Evolutionary conservation across 257 asterid genomes (phyloP), one percentile per base, ranked within the genome.

Genomic region (Rauvolfia tetraphylla): DNA sequence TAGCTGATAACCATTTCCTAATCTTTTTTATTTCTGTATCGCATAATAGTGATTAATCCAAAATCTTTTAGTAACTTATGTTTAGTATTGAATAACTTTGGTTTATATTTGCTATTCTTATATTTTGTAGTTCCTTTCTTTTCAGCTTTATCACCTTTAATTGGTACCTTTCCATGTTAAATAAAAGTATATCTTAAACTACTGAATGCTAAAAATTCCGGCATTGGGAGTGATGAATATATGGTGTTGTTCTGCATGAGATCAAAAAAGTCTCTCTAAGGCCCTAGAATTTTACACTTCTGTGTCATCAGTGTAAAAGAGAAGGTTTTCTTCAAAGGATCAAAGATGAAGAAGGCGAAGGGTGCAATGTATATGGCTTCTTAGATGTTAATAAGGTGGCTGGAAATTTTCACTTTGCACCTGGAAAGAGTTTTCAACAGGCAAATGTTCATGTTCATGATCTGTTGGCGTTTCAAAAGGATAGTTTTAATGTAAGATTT

Each of bases 361-460:
- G 99, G 61, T 95, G 99, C 80, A 95, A 90, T 78, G 69, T 95
- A 41, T 88, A 95, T 76, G 99, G 99, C 36, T 95, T 92, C 86
- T 80, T 95, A 88, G 99, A 92, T 75, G 96, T 95, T 78, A 95
- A 95, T 83, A 92, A 90, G 81, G 98, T 95, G 72, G 99, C 93
- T 77, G 99, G 99, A 59, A 95, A 90, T 86, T 92, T 95, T 76
- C 99, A 95, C 86, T 95, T 95, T 87, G 99, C 99, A 31, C 99
- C 99, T 75, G 99, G 99, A 80, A 95, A 95, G 91, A 92, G 99
- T 85, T 95, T 95, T 81, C 96, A 90, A 83, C 99, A 95, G 88
- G 87, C 94, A 68, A 90, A 91, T 77, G 87, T 85, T 74, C 97
- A 90, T 81, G 95, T 94, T 76, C 97, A 94, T 79, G 99, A 95